Percentiles rank a stretch among this genome's conserved stretches.
Conservation (phyloP, 306 rosid species). For the Prinsepia uniflora region DNA sequence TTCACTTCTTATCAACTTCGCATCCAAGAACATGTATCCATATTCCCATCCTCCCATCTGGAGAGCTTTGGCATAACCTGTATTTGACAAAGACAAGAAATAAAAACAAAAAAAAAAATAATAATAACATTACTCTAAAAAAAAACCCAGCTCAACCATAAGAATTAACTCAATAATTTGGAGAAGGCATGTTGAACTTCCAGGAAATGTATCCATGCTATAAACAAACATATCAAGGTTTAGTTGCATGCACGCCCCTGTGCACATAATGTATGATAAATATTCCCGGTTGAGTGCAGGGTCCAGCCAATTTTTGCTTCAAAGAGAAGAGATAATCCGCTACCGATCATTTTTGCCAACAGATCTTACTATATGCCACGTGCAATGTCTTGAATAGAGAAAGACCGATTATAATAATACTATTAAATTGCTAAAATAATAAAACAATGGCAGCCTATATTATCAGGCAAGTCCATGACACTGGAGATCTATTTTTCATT, state of each 20-base stretch:
- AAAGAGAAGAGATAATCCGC: neutral
- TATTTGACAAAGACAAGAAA: constrained; percentile 2
- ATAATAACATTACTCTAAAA: neutral
- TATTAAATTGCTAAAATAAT: neutral
- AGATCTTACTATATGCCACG: neutral
- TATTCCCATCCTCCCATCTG: constrained; percentile 44
- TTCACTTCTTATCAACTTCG: constrained; percentile 44
- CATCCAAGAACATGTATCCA: constrained; percentile 42
- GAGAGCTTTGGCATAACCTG: constrained; percentile 55
- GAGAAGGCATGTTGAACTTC: neutral
- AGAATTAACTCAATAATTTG: neutral
- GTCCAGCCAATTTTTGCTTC: neutral
- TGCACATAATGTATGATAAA: neutral
- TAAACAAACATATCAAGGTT: neutral
- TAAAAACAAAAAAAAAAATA: neutral
- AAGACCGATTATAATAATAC: neutral
- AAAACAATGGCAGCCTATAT: neutral
- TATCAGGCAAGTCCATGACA: neutral
- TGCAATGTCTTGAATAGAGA: neutral
- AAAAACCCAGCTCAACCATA: neutral
- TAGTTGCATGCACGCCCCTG: neutral
- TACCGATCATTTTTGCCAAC: neutral
- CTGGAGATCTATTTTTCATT: too few relatives aligned
- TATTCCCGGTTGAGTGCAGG: neutral
- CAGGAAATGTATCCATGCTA: neutral